A percentile compares a stretch with the other conserved stretches of the same genome.
These are phyloP conservation scores for Isoetes engelmannii DNA, from an alignment of 83 land plant genomes.

Conservation along the genomic window DNA sequence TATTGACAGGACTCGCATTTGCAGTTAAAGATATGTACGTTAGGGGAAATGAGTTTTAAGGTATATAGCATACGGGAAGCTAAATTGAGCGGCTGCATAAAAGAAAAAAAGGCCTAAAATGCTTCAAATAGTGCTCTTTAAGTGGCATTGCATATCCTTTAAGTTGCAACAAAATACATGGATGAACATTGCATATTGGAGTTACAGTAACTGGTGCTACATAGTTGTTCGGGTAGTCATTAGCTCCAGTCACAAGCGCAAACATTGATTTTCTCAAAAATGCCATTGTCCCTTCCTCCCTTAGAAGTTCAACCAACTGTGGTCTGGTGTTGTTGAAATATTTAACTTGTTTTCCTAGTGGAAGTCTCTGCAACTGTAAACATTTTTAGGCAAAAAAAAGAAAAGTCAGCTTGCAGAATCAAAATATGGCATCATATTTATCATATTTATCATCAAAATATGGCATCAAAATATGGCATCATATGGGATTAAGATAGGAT, in stretches of 20 bases:
- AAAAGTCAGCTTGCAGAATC: neutral
- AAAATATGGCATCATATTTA: too few species aligned
- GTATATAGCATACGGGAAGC: neutral
- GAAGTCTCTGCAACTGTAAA: conserved; percentile 8
- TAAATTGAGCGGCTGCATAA: too few species aligned
- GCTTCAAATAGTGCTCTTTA: too few species aligned
- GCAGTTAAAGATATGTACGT: conserved; percentile 36
- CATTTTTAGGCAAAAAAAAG: neutral
- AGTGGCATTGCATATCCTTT: neutral
- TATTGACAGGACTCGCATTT: conserved; percentile 29
- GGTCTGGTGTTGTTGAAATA: conserved; percentile 4
- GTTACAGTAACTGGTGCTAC: too few species aligned
- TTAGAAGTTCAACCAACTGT: neutral
- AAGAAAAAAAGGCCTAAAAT: too few species aligned
- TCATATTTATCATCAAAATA: too few species aligned
- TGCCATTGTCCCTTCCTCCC: neutral
- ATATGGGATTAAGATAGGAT: too few species aligned
- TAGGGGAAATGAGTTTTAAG: neutral
- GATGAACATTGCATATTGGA: neutral
- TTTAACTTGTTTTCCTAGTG: conserved; percentile 1
- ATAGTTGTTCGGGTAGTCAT: conserved; percentile 5
- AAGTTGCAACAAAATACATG: neutral
- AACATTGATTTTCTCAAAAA: neutral
- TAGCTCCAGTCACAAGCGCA: neutral
- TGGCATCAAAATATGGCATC: too few species aligned